A percentile compares a stretch with the other conserved stretches of the same genome.
These are phyloP conservation scores for Viridothelium virens DNA, from an alignment of 495 filamentous ascomycete species.

Conservation along the genomic window DNA sequence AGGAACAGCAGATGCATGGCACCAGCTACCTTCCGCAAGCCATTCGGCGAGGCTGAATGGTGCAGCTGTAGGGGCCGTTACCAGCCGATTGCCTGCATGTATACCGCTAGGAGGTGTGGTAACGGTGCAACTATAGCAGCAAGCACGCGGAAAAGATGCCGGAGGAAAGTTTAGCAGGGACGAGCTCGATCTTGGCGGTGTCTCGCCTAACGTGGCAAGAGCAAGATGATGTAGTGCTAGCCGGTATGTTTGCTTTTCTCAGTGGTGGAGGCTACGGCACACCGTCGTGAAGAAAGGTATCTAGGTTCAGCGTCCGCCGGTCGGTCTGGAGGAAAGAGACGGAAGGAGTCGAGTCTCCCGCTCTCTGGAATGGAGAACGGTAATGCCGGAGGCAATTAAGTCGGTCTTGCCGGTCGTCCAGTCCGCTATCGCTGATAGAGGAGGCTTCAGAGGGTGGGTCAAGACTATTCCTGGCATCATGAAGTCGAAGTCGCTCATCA, in stretches of 20 bases:
- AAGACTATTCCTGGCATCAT: background rate
- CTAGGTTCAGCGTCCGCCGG: background rate
- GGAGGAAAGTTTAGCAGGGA: conserved; percentile 6
- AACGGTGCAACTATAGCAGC: background rate
- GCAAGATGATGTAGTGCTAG: background rate
- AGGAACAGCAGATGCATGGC: background rate
- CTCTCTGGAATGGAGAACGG: background rate
- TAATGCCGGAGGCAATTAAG: background rate
- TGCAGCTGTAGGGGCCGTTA: background rate
- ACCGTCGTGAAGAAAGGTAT: background rate
- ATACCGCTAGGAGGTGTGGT: background rate
- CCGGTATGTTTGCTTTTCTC: background rate
- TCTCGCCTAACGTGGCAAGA: conserved; percentile 2
- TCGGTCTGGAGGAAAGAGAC: background rate
- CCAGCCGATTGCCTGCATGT: background rate
- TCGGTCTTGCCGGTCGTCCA: conserved; percentile 4
- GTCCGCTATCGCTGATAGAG: no score
- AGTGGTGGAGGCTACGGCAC: background rate
- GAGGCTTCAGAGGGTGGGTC: no score
- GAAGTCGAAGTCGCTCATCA: background rate
- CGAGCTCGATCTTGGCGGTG: background rate
- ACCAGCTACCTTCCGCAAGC: background rate
- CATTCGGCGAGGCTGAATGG: conserved; percentile 4
- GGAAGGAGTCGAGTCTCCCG: background rate
- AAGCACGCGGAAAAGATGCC: background rate